phyloP scores from a whole-genome alignment of 2,329 filamentous ascomycete species.

The Paecilomyces fulvus region DNA sequence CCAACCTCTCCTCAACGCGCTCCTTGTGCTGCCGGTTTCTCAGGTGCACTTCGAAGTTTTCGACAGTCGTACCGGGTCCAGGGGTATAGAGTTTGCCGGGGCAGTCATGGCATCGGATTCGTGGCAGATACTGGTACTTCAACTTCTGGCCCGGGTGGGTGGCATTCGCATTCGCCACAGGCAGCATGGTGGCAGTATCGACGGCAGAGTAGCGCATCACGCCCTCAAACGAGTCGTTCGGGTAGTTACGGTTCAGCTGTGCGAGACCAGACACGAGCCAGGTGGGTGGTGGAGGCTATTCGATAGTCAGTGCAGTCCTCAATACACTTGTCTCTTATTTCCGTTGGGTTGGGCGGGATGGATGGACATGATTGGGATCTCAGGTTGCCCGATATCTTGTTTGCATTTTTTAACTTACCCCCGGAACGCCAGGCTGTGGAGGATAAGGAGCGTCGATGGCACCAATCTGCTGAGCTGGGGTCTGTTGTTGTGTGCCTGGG shows the following conservation, averaged over 20 bases:
- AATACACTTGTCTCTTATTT: background rate
- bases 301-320: slow-evolving; percentile 8
- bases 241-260: slow-evolving; percentile 61
- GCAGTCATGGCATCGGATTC: slow-evolving; percentile 87
- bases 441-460: slow-evolving; percentile 39
- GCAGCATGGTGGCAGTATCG: slow-evolving; percentile 60
- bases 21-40: slow-evolving; percentile 75
- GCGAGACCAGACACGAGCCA: slow-evolving; percentile 75
- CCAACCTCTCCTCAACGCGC: slow-evolving; percentile 51
- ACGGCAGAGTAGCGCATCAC: slow-evolving; percentile 85
- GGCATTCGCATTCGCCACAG: slow-evolving; percentile 47
- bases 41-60: slow-evolving; percentile 88
- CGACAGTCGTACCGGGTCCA: slow-evolving; percentile 72
- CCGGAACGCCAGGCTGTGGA: slow-evolving; percentile 32
- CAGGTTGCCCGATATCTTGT: too few species aligned
- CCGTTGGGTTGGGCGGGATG: background rate
- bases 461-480: slow-evolving; percentile 31
- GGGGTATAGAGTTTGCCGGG: slow-evolving; percentile 91
- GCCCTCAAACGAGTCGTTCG: slow-evolving; percentile 76
- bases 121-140: slow-evolving; percentile 74
- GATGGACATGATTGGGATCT: background rate
- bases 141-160: slow-evolving; percentile 51
- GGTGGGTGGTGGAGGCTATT: slow-evolving; percentile 69
- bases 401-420: slow-evolving; percentile 36
- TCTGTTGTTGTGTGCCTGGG: slow-evolving; percentile 15